phyloP scores from a whole-genome alignment of 495 filamentous ascomycete genomes.

The Haplographium delicatum region DNA sequence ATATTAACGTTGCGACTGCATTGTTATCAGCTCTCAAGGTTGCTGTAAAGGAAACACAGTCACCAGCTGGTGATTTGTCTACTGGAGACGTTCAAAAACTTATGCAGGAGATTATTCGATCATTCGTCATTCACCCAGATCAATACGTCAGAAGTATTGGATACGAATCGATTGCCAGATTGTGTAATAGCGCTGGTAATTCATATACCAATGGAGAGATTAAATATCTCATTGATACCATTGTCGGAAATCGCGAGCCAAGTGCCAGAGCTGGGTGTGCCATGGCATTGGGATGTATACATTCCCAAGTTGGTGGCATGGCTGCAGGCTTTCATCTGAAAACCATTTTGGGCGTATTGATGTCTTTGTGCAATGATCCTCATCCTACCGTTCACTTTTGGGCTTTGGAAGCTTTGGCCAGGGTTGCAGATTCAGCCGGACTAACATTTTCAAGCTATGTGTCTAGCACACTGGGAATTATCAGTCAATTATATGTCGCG shows the following conservation, averaged over 20 bases:
- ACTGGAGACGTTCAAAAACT: constrained; percentile 76
- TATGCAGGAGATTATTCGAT: constrained; percentile 77
- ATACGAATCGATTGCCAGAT: constrained; percentile 79
- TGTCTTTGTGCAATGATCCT: constrained; percentile 95
- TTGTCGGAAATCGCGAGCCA: constrained; percentile 88
- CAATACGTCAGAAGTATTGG: constrained; percentile 80
- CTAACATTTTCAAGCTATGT: constrained; percentile 88
- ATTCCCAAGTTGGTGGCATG: constrained; percentile 95
- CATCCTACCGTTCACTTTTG: constrained; percentile 94
- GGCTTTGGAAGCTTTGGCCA: constrained; percentile 82
- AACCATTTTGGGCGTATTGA: constrained; percentile 88
- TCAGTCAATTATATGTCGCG: constrained; percentile 83
- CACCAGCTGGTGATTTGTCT: constrained; percentile 67
- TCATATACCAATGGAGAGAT: constrained; percentile 83
- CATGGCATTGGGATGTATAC: constrained; percentile 87
- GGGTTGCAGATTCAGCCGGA: constrained; percentile 88
- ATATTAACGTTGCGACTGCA: constrained; percentile 82
- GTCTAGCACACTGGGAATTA: constrained; percentile 83
- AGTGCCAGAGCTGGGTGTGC: constrained; percentile 91
- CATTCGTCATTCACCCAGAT: constrained; percentile 75
- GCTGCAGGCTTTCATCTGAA: constrained; percentile 96
- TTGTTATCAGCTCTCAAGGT: constrained; percentile 77
- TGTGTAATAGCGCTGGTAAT: constrained; percentile 87
- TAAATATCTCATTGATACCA: constrained; percentile 86
- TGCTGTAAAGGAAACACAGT: constrained; percentile 70